Percentiles rank a stretch among this genome's conserved stretches.
phyloP scores from a whole-genome alignment of 768 basidiomycete species.

The Suillus tomentosus region DNA sequence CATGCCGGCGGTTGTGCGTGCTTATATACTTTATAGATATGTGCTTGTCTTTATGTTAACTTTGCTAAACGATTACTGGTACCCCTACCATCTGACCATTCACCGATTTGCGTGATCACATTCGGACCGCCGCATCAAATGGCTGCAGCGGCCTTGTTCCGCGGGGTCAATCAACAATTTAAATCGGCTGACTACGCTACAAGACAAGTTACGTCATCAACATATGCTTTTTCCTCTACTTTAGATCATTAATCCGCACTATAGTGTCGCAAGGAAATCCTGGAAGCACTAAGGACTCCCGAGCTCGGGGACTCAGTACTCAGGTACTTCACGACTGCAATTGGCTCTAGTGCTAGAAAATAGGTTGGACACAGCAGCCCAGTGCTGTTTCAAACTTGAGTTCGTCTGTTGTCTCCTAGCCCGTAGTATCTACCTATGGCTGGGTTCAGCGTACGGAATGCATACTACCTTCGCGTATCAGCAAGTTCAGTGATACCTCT shows the following conservation, averaged over 20 bases:
- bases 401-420: neutral
- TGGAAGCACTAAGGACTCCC: neutral
- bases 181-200: too few species aligned
- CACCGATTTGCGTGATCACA: too few species aligned
- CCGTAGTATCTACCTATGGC: conserved; percentile 7
- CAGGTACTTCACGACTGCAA: neutral
- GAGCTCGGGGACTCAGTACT: neutral
- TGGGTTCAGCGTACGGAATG: conserved; percentile 67
- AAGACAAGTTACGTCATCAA: neutral
- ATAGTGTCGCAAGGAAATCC: neutral
- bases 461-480: conserved; percentile 82
- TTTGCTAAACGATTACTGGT: too few species aligned
- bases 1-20: too few species aligned
- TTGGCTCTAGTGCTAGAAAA: neutral
- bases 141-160: too few species aligned
- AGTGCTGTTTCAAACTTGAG: conserved; percentile 10
- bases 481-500: conserved; percentile 72
- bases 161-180: too few species aligned
- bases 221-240: neutral
- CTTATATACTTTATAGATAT: too few species aligned
- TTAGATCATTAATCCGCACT: neutral
- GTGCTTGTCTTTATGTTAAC: too few species aligned
- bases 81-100: too few species aligned
- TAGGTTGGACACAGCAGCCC: neutral
- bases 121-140: too few species aligned